phyloP scores from a whole-genome alignment of 2,329 filamentous ascomycete genomes.

The Xylariomycetidae sp. region DNA sequence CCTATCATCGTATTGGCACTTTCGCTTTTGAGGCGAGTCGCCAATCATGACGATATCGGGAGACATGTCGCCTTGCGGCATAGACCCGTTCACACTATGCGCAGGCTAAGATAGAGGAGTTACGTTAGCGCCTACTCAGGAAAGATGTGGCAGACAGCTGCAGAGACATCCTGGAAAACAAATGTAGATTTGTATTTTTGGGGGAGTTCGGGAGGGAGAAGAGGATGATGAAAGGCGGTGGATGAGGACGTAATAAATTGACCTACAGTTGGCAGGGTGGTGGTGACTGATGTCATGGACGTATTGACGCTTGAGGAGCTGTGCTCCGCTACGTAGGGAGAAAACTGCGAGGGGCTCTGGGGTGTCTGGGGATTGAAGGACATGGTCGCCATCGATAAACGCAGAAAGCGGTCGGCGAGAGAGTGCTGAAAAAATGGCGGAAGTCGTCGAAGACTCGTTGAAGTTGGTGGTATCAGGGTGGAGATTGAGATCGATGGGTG shows the following conservation, averaged over 20 bases:
- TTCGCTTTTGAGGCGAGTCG: slow-evolving; percentile 56
- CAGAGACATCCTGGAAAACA: too few species aligned
- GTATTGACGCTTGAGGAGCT: slow-evolving; percentile 46
- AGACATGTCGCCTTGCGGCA: slow-evolving; percentile 30
- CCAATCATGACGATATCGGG: slow-evolving; percentile 44
- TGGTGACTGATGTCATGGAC: slow-evolving; percentile 47
- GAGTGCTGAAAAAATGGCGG: slow-evolving; percentile 7
- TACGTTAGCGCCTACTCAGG: too few species aligned
- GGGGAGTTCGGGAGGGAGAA: too few species aligned
- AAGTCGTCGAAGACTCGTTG: slow-evolving; percentile 5
- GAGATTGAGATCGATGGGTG: slow-evolving; percentile 9
- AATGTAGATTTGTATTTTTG: too few species aligned
- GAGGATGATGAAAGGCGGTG: neutral
- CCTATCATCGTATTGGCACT: slow-evolving; percentile 52
- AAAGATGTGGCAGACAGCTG: too few species aligned
- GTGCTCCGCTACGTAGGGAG: slow-evolving; percentile 49
- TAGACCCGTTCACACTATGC: slow-evolving; percentile 25
- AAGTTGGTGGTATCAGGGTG: slow-evolving; percentile 6
- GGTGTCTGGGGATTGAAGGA: slow-evolving; percentile 64
- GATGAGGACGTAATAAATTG: slow-evolving; percentile 2
- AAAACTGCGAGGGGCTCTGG: slow-evolving; percentile 62
- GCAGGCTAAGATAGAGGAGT: slow-evolving; percentile 22
- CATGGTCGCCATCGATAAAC: slow-evolving; percentile 51
- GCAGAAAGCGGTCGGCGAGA: too few species aligned
- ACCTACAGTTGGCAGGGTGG: slow-evolving; percentile 50